phyloP scores from a whole-genome alignment of 2,329 filamentous ascomycete species.

The Graphilbum fragrans region DNA sequence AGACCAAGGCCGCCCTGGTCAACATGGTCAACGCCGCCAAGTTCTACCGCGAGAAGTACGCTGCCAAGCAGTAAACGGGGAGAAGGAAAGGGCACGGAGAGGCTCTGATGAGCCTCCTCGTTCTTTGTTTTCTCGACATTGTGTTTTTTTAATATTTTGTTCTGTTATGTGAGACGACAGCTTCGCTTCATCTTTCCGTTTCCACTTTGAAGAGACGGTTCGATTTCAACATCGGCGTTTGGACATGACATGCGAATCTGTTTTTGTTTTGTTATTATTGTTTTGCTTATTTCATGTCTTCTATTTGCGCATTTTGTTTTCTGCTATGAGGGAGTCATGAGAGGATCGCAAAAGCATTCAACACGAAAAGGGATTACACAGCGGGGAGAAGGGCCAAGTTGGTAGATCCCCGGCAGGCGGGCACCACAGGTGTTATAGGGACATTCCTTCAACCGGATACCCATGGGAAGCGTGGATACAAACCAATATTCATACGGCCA shows the following conservation, averaged over 20 bases:
- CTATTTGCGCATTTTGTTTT: constrained; percentile 18
- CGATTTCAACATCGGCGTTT: constrained; percentile 14
- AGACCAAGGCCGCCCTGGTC: constrained; percentile 90
- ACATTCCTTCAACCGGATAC: constrained; percentile 8
- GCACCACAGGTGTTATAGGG: constrained; percentile 6
- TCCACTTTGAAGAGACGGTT: constrained; percentile 2
- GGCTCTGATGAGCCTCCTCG: too few species aligned
- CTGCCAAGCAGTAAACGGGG: constrained; percentile 39
- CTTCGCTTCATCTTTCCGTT: constrained; percentile 6
- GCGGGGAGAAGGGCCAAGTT: too few species aligned
- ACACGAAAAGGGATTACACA: constrained; percentile 3
- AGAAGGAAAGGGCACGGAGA: too few species aligned
- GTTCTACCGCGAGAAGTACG: constrained; percentile 84
- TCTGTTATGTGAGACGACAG: constrained; percentile 10
- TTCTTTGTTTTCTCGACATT: background rate
- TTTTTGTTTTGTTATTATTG: constrained; percentile 13
- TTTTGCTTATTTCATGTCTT: background rate
- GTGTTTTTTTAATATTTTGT: constrained; percentile 1
- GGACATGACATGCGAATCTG: too few species aligned
- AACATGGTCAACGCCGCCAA: constrained; percentile 99
- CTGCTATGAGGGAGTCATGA: background rate
- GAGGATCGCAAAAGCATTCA: constrained; percentile 8
- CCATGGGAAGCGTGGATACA: background rate
- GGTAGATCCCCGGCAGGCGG: too few species aligned
- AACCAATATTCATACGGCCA: too few species aligned